These are phyloP conservation scores for Candida koratica DNA, from an alignment of 805 yeast species.

Conservation along the genomic window DNA sequence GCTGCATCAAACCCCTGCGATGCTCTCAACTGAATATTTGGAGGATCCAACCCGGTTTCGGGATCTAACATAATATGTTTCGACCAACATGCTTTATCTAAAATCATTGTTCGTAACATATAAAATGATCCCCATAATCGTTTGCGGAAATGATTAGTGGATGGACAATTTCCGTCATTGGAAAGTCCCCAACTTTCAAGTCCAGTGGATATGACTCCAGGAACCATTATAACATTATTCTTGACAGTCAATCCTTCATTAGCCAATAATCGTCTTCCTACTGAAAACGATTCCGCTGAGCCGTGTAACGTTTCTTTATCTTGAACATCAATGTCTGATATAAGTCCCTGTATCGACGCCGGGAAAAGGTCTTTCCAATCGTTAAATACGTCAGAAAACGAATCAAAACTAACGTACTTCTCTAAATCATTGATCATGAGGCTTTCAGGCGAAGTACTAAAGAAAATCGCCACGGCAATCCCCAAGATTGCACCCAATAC, in stretches of 20 bases:
- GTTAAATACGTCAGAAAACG: constrained; percentile 42
- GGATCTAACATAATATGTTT: constrained; percentile 87
- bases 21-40: constrained; percentile 73
- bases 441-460: constrained; percentile 41
- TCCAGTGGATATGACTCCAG: constrained; percentile 95
- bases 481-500: constrained; percentile 74
- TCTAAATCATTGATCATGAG: constrained; percentile 45
- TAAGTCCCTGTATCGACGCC: constrained; percentile 51
- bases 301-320: constrained; percentile 38
- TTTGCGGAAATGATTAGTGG: constrained; percentile 80
- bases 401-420: constrained; percentile 50
- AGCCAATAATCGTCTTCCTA: constrained; percentile 60
- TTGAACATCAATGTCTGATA: constrained; percentile 48
- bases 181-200: constrained; percentile 92
- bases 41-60: constrained; percentile 90
- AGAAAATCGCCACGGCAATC: constrained; percentile 56
- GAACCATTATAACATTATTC: constrained; percentile 85
- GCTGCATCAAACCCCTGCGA: constrained; percentile 97
- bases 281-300: constrained; percentile 80
- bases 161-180: constrained; percentile 70
- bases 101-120: constrained; percentile 87
- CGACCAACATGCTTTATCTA: constrained; percentile 92
- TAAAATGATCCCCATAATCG: constrained; percentile 96
- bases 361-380: constrained; percentile 81
- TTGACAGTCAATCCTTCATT: constrained; percentile 52